phyloP scores from a whole-genome alignment of 345 rosid genomes.

The Aurinia saxatilis region DNA sequence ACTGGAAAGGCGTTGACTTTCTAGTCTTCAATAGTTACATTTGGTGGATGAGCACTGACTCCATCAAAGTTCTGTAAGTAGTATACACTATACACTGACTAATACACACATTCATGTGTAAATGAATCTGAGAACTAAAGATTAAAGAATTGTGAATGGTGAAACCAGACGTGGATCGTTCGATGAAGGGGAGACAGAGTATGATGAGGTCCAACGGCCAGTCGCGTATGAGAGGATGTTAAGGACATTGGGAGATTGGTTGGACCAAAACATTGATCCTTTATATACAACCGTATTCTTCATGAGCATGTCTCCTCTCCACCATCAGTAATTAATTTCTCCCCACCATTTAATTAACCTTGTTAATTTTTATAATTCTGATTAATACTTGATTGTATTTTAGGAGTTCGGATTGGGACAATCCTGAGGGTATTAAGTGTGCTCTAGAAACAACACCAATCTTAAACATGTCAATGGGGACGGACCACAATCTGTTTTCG shows the following conservation, averaged over 20 bases:
- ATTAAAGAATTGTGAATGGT: conserved; percentile 29
- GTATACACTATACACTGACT: not conserved
- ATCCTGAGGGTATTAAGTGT: conserved; percentile 69
- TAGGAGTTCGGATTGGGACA: conserved; percentile 89
- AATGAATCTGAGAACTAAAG: conserved; percentile 24
- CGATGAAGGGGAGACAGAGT: conserved; percentile 59
- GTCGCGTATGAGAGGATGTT: conserved; percentile 57
- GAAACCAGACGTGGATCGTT: conserved; percentile 72
- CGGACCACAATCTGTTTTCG: not conserved
- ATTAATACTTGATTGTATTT: not conserved
- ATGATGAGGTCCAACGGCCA: conserved; percentile 73
- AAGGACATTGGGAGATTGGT: conserved; percentile 73
- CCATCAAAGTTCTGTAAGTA: conserved; percentile 66
- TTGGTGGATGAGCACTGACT: conserved; percentile 94
- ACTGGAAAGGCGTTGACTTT: conserved; percentile 81
- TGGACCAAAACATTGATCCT: conserved; percentile 73
- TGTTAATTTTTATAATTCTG: not conserved
- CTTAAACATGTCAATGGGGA: conserved; percentile 29
- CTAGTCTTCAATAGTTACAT: conserved; percentile 86
- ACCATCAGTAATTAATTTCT: conserved; percentile 50
- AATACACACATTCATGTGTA: not conserved
- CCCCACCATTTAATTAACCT: not conserved
- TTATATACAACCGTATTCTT: conserved; percentile 77
- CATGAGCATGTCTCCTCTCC: conserved; percentile 87
- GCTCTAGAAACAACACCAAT: conserved; percentile 57